Evolutionary conservation across 139 green algal genomes (phyloP), one percentile per base, ranked within the genome.

Genomic region (Picochlorum sp.): DNA sequence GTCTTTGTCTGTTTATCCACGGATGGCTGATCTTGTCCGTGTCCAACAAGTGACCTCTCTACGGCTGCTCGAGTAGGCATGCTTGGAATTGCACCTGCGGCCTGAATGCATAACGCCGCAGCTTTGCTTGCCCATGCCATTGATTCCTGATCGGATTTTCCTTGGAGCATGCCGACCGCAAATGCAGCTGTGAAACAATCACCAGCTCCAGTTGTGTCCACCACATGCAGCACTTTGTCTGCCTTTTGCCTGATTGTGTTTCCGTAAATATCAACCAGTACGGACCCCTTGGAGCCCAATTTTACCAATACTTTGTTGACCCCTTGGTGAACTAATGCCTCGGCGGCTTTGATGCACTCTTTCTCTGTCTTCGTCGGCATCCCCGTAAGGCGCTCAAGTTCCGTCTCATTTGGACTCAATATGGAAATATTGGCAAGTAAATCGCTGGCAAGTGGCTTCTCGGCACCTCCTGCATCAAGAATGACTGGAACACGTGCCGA

Each of bases 111-210:
- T 30, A 89, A 64, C 57, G 57, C 74, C 3, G 73, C 86, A 15
- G 84, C 86, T 2, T 73, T 78, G 2, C 77, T 67, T 71, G 57
- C 90, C 76, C 92, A 94, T 20, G 30, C 65, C 74, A 96, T 68
- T 6, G 85, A 86, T 6, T 82, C 72, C 8, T 74, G n/a, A n/a
- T 68, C 21, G 1, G 41, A 20, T 63, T 62, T 67, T 26, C 88
- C 90, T 69, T 94, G 76, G 50, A 95, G 63, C 9, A 85, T 51
- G 4, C 74, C 89, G 28, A 96, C 87, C 15, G 81, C 83, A 61
- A 82, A 95, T 2, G 88, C 85, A 6, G 79, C 90, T 4, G 90
- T 97, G 80, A 95, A 97, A 79, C 87, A 95, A 69, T 97, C 90
- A 3, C 90, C 90, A 7, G 90, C 90, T 20, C 90, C 90, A 44